Conservation (phyloP, 257 asterid genomes). For the Fraxinus excelsior region DNA sequence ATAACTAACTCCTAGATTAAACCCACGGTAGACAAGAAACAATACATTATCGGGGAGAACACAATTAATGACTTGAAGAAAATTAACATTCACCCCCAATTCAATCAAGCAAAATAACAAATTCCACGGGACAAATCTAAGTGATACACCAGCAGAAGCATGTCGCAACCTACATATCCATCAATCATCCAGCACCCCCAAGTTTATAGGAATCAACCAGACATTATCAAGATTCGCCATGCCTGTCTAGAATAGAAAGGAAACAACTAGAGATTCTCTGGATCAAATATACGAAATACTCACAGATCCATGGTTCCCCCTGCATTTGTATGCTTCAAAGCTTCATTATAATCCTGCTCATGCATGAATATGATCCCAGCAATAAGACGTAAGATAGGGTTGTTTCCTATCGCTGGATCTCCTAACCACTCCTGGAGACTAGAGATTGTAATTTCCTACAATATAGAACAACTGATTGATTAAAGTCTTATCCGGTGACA, state of each 20-base stretch:
- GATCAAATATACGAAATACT: constrained; percentile 35
- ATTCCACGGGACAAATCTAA: background rate
- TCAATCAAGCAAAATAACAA: background rate
- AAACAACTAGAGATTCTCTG: constrained; percentile 5
- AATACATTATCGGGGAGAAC: background rate
- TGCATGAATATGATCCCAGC: constrained; percentile 86
- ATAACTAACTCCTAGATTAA: background rate
- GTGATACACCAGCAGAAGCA: constrained; percentile 5
- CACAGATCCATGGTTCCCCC: constrained; percentile 98
- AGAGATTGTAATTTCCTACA: constrained; percentile 70
- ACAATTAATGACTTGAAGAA: background rate
- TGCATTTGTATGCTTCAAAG: constrained; percentile 83
- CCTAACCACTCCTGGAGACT: constrained; percentile 84
- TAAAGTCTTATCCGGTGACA: background rate
- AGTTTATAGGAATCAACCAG: background rate
- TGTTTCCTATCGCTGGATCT: constrained; percentile 89
- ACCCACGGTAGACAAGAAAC: background rate
- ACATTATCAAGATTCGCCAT: background rate
- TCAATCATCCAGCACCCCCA: background rate
- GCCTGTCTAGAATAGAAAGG: background rate
- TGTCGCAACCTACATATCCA: background rate
- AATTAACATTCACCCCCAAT: background rate
- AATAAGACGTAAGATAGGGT: constrained; percentile 77
- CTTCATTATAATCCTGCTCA: constrained; percentile 94
- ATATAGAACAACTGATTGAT: constrained; percentile 12